Conservation (phyloP, 2,329 filamentous ascomycete species). For the Rutstroemia sp. region DNA sequence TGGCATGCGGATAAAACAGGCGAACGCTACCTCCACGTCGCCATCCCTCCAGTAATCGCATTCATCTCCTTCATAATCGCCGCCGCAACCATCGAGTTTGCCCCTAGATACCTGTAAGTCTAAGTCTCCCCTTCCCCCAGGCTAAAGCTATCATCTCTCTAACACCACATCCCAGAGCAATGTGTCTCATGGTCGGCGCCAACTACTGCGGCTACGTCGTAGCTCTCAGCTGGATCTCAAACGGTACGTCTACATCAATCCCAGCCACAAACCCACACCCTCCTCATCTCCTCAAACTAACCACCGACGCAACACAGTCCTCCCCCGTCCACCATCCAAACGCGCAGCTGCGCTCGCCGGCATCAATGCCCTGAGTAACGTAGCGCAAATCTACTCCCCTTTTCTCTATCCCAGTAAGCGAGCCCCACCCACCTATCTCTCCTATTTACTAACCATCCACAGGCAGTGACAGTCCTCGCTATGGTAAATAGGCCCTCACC, state of each 20-base stretch:
- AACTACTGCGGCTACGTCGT: constrained; percentile 33
- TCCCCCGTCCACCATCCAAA: constrained; percentile 18
- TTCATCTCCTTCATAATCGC: constrained; percentile 17
- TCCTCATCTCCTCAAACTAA: too few relatives aligned
- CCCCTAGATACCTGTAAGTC: constrained; percentile 15
- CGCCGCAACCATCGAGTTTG: constrained; percentile 11
- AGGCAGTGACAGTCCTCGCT: constrained; percentile 2
- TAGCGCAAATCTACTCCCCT: constrained; percentile 58
- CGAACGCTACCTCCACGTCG: constrained; percentile 16
- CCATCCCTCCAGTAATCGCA: constrained; percentile 13
- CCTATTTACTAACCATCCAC: neutral
- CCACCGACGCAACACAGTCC: constrained; percentile 26
- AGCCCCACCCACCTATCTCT: neutral
- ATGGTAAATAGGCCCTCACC: neutral
- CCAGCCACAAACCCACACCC: neutral
- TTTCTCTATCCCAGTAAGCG: constrained; percentile 37
- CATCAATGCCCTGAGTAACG: constrained; percentile 37
- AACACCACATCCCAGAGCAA: neutral
- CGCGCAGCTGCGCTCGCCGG: constrained; percentile 17
- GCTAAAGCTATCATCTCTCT: neutral
- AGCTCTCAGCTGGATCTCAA: constrained; percentile 64
- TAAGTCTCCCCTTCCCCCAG: neutral
- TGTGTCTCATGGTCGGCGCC: constrained; percentile 5
- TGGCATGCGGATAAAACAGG: constrained; percentile 11
- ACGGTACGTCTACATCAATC: constrained; percentile 26